These are phyloP conservation scores for Rhizoclosmatium globosum DNA, from an alignment of 192 early-diverging fungal species.

Conservation along the genomic window DNA sequence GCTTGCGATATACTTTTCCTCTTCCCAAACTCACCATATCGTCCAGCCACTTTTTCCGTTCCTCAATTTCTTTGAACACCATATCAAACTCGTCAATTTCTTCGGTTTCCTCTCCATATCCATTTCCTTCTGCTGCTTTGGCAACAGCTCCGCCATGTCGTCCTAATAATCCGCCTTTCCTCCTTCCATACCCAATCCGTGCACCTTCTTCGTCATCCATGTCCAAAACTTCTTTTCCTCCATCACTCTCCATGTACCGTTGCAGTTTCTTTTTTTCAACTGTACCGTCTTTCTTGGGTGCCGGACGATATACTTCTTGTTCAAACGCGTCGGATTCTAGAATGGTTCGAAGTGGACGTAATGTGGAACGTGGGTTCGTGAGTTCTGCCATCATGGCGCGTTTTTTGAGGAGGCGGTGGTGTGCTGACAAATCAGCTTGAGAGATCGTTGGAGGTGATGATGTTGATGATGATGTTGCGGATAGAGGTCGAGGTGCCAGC, in stretches of 20 bases:
- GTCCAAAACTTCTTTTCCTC: neutral
- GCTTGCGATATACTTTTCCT: slow-evolving; percentile 45
- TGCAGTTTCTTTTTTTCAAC: neutral
- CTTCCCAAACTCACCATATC: slow-evolving; percentile 60
- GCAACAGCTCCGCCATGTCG: slow-evolving; percentile 7
- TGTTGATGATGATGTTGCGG: neutral
- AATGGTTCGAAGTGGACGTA: slow-evolving; percentile 47
- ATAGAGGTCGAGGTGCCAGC: slow-evolving; percentile 20
- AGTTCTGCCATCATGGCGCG: slow-evolving; percentile 16
- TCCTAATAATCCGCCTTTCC: neutral
- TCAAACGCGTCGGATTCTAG: slow-evolving; percentile 47
- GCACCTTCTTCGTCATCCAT: slow-evolving; percentile 16
- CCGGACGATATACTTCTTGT: slow-evolving; percentile 45
- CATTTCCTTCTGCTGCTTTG: slow-evolving; percentile 22
- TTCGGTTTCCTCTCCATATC: slow-evolving; percentile 6
- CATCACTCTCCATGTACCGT: slow-evolving; percentile 13
- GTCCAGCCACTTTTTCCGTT: slow-evolving; percentile 59
- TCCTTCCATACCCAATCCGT: slow-evolving; percentile 4
- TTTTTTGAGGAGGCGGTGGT: slow-evolving; percentile 33
- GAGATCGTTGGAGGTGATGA: neutral
- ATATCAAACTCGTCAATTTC: slow-evolving; percentile 59
- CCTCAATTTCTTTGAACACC: slow-evolving; percentile 56
- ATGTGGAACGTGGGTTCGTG: neutral
- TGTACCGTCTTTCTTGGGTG: slow-evolving; percentile 22
- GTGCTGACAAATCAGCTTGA: slow-evolving; percentile 19